Conservation (phyloP, 768 basidiomycete genomes). For the Amanita exitialis region DNA sequence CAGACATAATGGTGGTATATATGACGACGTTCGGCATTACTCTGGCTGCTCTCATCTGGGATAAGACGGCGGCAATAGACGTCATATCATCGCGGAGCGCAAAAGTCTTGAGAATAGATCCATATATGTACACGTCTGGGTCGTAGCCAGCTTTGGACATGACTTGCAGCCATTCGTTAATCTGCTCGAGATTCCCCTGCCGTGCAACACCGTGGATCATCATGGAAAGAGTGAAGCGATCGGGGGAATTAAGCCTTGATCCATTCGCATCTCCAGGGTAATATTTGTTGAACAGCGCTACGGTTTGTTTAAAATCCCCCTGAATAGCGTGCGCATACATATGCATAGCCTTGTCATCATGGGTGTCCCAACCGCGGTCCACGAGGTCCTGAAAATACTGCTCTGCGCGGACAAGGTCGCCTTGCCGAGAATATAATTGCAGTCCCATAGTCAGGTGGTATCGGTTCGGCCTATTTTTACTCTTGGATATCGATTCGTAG, state of each 20-base stretch:
- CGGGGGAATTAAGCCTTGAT: conserved; percentile 25
- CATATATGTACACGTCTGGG: conserved; percentile 50
- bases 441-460: conserved; percentile 35
- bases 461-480: conserved; percentile 7
- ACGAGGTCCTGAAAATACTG: conserved; percentile 28
- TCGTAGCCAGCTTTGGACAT: conserved; percentile 37
- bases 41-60: conserved; percentile 49
- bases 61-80: conserved; percentile 36
- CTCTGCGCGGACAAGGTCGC: conserved; percentile 34
- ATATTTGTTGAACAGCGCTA: conserved; percentile 42
- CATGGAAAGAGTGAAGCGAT: conserved; percentile 40
- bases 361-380: conserved; percentile 15
- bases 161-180: conserved; percentile 40
- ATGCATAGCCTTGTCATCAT: conserved; percentile 29
- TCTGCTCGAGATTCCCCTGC: conserved; percentile 33
- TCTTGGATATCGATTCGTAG: conserved; percentile 21
- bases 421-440: conserved; percentile 40
- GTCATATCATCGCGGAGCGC: conserved; percentile 44
- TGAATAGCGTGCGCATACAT: conserved; percentile 47
- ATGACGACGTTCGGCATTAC: conserved; percentile 36
- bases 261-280: conserved; percentile 32
- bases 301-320: conserved; percentile 29
- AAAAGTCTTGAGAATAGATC: conserved; percentile 49
- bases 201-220: conserved; percentile 44
- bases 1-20: conserved; percentile 61